Evolutionary conservation across 495 filamentous ascomycete species (phyloP).

Genomic region (Penicillium pancosmium): DNA sequence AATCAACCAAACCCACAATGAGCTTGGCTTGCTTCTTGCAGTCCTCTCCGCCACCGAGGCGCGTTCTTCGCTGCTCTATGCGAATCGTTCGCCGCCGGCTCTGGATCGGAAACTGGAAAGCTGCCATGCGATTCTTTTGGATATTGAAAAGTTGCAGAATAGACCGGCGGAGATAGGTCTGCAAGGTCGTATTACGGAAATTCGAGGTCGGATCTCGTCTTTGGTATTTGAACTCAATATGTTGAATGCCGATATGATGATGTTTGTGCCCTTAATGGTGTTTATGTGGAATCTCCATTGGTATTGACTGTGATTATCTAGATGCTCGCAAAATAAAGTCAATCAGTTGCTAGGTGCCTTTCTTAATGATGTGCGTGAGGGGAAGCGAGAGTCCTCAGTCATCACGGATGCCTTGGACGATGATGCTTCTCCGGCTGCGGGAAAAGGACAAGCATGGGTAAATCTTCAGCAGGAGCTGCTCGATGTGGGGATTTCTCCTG

Average conservation of each 20-base stretch:
- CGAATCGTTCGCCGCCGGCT: background rate
- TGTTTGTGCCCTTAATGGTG: conserved; percentile 14
- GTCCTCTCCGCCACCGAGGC: conserved; percentile 10
- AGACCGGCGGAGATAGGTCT: conserved; percentile 1
- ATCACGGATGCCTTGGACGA: conserved; percentile 10
- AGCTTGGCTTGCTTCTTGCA: conserved; percentile 17
- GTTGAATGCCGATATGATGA: conserved; percentile 25
- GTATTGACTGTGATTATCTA: conserved; percentile 2
- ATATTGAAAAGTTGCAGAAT: conserved; percentile 18
- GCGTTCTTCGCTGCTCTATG: background rate
- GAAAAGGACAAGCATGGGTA: conserved; percentile 16
- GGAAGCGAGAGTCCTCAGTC: conserved; percentile 4
- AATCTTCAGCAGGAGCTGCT: conserved; percentile 16
- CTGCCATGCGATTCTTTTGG: conserved; percentile 15
- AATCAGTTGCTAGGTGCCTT: conserved; percentile 11
- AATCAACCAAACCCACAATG: conserved; percentile 19
- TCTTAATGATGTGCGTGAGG: conserved; percentile 14
- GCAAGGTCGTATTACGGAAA: conserved; percentile 13
- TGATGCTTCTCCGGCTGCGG: background rate
- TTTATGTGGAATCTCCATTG: background rate
- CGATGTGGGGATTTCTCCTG: conserved; percentile 12
- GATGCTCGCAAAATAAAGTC: conserved; percentile 21
- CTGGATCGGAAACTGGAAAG: conserved; percentile 9
- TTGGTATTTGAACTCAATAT: conserved; percentile 21
- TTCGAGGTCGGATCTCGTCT: conserved; percentile 17